Percentiles rank a stretch among this genome's conserved stretches.
Conservation (phyloP, 208 protist genomes). For the Endotrypanum monterogeii region DNA sequence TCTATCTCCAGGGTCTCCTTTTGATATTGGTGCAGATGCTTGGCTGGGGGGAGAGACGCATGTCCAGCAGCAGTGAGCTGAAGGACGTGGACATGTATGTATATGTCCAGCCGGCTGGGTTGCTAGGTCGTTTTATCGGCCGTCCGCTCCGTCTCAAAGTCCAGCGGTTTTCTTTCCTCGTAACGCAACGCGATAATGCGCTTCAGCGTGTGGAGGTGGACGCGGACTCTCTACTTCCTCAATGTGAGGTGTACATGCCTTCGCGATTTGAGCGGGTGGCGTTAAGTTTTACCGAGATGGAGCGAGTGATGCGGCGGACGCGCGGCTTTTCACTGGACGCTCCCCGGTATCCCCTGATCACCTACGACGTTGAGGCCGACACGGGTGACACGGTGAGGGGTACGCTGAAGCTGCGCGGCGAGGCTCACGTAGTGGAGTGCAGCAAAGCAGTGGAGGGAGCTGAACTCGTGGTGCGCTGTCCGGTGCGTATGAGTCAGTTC, state of each 20-base stretch:
- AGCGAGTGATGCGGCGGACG: conserved; percentile 56
- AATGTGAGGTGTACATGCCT: conserved; percentile 77
- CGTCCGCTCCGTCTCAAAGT: conserved; percentile 75
- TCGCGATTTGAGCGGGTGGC: conserved; percentile 46
- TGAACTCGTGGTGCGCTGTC: conserved; percentile 82
- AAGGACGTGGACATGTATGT: conserved; percentile 82
- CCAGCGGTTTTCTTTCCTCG: conserved; percentile 57
- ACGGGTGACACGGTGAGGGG: conserved; percentile 42
- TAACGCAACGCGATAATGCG: conserved; percentile 27
- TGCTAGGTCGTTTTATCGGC: conserved; percentile 73
- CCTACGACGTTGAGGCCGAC: conserved; percentile 60
- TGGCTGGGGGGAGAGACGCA: conserved; percentile 27
- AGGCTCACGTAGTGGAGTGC: conserved; percentile 57
- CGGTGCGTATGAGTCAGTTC: conserved; percentile 62
- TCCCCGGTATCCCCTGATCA: conserved; percentile 66
- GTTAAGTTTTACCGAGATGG: conserved; percentile 68
- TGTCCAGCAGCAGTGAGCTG: conserved; percentile 57
- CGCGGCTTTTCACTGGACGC: conserved; percentile 55
- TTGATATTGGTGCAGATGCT: conserved; percentile 9
- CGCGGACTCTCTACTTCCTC: conserved; percentile 67
- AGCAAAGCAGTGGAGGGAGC: conserved; percentile 65
- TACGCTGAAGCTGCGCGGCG: conserved; percentile 61
- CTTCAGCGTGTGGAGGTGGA: conserved; percentile 72
- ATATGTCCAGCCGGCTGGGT: conserved; percentile 69
- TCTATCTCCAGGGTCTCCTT: background rate